A percentile compares a stretch with the other conserved stretches of the same genome.
Conservation (phyloP, 768 basidiomycete species). For the Leccinum variicolor region DNA sequence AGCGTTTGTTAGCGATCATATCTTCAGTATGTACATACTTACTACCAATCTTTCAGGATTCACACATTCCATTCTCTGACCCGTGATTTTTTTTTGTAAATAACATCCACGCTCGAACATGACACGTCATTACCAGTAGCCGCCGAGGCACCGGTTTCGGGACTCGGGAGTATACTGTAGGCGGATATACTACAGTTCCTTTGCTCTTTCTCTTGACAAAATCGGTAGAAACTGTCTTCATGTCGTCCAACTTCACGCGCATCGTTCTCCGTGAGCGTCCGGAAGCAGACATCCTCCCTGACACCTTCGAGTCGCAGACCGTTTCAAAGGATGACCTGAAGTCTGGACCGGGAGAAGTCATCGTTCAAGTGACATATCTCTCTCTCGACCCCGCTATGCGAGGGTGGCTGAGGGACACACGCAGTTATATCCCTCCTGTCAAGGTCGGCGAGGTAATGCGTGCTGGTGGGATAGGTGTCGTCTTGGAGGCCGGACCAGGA, state of each 20-base stretch:
- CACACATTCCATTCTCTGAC: not conserved
- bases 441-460: slow-evolving; percentile 81
- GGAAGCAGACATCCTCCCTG: slow-evolving; percentile 57
- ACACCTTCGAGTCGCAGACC: slow-evolving; percentile 67
- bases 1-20: not conserved
- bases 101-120: not conserved
- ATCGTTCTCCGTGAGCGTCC: slow-evolving; percentile 81
- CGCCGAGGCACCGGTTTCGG: not conserved
- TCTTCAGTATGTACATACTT: not conserved
- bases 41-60: not conserved
- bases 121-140: not conserved
- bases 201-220: not conserved
- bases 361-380: slow-evolving; percentile 78
- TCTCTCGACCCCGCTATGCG: slow-evolving; percentile 90
- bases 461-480: slow-evolving; percentile 59
- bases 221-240: not conserved
- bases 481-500: slow-evolving; percentile 56
- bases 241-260: slow-evolving; percentile 46
- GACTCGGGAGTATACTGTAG: not conserved
- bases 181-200: too few species aligned
- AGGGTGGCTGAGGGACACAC: slow-evolving; percentile 68
- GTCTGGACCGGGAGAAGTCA: slow-evolving; percentile 49
- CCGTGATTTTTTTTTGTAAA: not conserved
- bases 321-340: slow-evolving; percentile 49
- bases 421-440: slow-evolving; percentile 71